Percentiles rank a stretch among this genome's conserved stretches.
Evolutionary conservation across 2,329 filamentous ascomycete genomes (phyloP).

Genomic region (Shiraia sp.): DNA sequence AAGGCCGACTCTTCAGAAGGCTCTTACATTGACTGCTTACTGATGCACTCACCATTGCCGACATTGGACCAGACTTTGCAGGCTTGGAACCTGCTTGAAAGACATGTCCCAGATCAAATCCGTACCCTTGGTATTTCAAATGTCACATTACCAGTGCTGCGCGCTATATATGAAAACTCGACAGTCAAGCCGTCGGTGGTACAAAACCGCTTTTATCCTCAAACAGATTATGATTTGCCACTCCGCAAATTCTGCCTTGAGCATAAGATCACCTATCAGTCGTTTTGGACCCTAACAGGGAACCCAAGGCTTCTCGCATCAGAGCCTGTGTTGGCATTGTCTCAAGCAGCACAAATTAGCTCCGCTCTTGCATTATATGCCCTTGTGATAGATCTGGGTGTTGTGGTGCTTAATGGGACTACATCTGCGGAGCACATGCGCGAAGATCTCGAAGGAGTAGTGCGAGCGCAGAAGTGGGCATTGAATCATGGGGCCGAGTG

Average conservation of each 20-base stretch:
- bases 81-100: constrained; percentile 69
- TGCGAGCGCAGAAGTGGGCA: constrained; percentile 48
- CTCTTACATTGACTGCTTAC: constrained; percentile 60
- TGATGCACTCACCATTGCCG: constrained; percentile 62
- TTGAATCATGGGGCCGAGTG: constrained; percentile 54
- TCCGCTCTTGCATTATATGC: constrained; percentile 58
- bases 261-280: constrained; percentile 59
- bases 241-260: constrained; percentile 62
- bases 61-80: constrained; percentile 59
- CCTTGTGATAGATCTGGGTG: constrained; percentile 58
- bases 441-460: constrained; percentile 54
- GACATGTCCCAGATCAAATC: constrained; percentile 67
- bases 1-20: constrained; percentile 36
- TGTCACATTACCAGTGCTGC: constrained; percentile 61
- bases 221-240: constrained; percentile 62
- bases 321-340: constrained; percentile 56
- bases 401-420: constrained; percentile 61
- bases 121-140: constrained; percentile 77
- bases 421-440: constrained; percentile 57
- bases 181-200: constrained; percentile 64
- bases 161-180: constrained; percentile 54
- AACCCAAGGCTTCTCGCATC: constrained; percentile 58
- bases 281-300: constrained; percentile 65
- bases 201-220: constrained; percentile 73
- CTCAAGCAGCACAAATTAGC: constrained; percentile 47